Evolutionary conservation across 768 basidiomycete genomes (phyloP).

Genomic region (Amanita thiersii): DNA sequence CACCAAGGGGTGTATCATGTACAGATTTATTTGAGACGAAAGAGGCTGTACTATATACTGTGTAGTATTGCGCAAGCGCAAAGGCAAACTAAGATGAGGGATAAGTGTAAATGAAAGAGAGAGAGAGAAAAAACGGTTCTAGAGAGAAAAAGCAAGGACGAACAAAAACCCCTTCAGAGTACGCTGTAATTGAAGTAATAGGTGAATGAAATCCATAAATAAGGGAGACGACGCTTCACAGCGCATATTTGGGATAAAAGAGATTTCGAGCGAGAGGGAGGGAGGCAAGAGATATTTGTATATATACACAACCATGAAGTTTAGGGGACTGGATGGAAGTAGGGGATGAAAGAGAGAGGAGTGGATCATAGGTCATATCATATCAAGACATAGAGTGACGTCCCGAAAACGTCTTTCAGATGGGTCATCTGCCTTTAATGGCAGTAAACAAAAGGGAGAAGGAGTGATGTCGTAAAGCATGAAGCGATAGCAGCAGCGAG

Average conservation of each 20-base stretch:
- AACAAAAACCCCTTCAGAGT: neutral
- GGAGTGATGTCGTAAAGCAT: slow-evolving; percentile 8
- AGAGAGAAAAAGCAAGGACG: slow-evolving; percentile 12
- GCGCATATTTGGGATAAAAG: neutral
- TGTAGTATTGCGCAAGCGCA: slow-evolving; percentile 11
- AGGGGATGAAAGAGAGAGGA: slow-evolving; percentile 12
- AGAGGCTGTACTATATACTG: slow-evolving; percentile 20
- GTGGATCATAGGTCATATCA: slow-evolving; percentile 14
- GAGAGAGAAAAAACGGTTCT: slow-evolving; percentile 11
- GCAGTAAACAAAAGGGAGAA: slow-evolving; percentile 7
- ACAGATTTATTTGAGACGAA: slow-evolving; percentile 17
- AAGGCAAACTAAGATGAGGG: slow-evolving; percentile 4
- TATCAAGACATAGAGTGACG: slow-evolving; percentile 17
- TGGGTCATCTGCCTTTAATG: slow-evolving; percentile 14
- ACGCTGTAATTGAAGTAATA: neutral
- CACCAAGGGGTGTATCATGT: slow-evolving; percentile 27
- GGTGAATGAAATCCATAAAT: slow-evolving; percentile 7
- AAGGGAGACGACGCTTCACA: neutral
- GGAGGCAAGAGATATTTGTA: slow-evolving; percentile 12
- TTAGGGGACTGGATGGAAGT: slow-evolving; percentile 12
- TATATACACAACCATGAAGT: slow-evolving; percentile 12
- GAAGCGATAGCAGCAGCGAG: slow-evolving; percentile 9
- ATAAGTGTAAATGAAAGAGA: slow-evolving; percentile 8
- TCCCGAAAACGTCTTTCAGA: slow-evolving; percentile 15
- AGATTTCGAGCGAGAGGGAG: neutral